Conservation (phyloP, 352 stramenopile species). For the Phytophthora foliorum region DNA sequence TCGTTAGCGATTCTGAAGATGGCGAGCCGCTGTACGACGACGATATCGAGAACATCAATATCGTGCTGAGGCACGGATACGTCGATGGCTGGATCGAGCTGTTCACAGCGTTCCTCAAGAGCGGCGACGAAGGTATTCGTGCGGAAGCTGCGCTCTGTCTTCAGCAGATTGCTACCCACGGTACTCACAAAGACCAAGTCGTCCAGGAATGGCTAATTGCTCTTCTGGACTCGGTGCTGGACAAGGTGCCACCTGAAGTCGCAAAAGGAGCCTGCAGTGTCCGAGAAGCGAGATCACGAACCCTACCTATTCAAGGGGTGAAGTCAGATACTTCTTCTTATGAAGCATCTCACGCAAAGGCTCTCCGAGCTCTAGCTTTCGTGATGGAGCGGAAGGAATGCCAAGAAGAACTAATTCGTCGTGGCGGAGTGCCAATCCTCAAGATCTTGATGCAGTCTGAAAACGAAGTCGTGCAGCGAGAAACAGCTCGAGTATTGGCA, state of each 20-base stretch:
- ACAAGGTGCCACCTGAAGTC: constrained; percentile 62
- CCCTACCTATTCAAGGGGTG: constrained; percentile 56
- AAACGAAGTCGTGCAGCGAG: constrained; percentile 58
- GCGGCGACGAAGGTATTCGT: constrained; percentile 55
- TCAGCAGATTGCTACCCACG: constrained; percentile 55
- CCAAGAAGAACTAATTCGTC: constrained; percentile 60
- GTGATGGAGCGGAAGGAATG: constrained; percentile 64
- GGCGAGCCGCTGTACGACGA: constrained; percentile 68
- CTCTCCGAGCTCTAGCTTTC: constrained; percentile 68
- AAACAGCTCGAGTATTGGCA: constrained; percentile 68
- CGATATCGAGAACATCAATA: constrained; percentile 59
- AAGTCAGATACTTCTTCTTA: constrained; percentile 40
- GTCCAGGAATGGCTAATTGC: constrained; percentile 84
- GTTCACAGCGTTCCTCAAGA: constrained; percentile 73
- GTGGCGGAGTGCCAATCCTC: constrained; percentile 66
- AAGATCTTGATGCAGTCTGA: constrained; percentile 56
- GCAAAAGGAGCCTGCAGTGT: constrained; percentile 61
- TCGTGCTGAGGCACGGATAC: constrained; percentile 56
- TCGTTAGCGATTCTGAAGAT: constrained; percentile 60
- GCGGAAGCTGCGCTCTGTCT: constrained; percentile 67
- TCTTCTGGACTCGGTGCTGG: constrained; percentile 71
- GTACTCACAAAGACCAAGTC: constrained; percentile 62
- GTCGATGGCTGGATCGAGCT: constrained; percentile 84
- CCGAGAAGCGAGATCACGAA: constrained; percentile 66
- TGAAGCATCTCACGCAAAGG: constrained; percentile 65